phyloP scores from a whole-genome alignment of 2,329 filamentous ascomycete genomes.

The Colletotrichum tamarilloi region DNA sequence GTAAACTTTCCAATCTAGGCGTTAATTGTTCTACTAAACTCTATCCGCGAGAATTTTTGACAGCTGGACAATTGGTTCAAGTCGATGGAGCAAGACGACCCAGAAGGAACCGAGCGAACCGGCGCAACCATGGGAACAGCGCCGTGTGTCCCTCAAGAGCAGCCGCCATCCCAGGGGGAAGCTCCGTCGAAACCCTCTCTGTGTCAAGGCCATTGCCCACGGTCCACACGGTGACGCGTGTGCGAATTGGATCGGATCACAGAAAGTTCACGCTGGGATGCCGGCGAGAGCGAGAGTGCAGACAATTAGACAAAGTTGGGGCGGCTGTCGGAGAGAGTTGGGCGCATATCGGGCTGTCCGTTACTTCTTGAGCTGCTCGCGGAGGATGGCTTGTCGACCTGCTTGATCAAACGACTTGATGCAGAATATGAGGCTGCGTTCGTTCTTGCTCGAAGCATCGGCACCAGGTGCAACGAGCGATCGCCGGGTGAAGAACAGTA shows the following conservation, averaged over 20 bases:
- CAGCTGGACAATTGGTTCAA: background rate
- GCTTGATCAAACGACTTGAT: background rate
- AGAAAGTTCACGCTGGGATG: conserved; percentile 24
- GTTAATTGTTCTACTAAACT: conserved; percentile 16
- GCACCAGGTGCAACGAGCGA: background rate
- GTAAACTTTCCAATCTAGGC: conserved; percentile 14
- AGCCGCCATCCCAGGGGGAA: conserved; percentile 14
- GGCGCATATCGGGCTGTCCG: conserved; percentile 2
- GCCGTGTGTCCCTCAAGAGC: background rate
- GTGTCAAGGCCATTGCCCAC: conserved; percentile 23
- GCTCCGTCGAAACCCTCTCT: conserved; percentile 31
- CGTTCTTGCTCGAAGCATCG: conserved; percentile 1
- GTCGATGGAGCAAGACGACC: background rate
- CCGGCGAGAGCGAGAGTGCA: conserved; percentile 7
- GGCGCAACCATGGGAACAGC: background rate
- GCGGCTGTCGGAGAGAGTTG: background rate
- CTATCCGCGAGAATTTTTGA: background rate
- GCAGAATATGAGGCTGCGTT: conserved; percentile 20
- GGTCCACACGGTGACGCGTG: conserved; percentile 24
- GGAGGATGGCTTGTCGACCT: conserved; percentile 6
- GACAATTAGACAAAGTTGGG: conserved; percentile 23
- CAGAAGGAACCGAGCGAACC: background rate
- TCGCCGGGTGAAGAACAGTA: background rate
- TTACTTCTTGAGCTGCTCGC: background rate
- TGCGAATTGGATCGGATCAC: conserved; percentile 11